Conservation (phyloP, 164 flowering plant species). For the Vitis rotundifolia region DNA sequence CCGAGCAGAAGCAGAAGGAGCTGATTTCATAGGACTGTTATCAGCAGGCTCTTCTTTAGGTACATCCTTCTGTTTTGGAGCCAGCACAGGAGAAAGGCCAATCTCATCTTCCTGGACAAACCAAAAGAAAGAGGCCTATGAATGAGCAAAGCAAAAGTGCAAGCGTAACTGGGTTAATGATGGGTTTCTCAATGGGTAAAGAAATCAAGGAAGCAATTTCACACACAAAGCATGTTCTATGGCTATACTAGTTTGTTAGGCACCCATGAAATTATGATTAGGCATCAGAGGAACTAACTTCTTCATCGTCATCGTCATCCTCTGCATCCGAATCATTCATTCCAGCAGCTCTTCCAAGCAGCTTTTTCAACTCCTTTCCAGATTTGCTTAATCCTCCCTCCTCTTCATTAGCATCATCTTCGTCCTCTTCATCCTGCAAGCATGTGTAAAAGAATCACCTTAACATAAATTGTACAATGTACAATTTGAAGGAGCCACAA, state of each 20-base stretch:
- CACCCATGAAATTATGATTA: not conserved
- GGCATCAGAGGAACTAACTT: constrained; percentile 27
- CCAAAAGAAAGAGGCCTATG: constrained; percentile 10
- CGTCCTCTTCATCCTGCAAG: constrained; percentile 91
- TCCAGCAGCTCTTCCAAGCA: constrained; percentile 74
- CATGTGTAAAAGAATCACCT: constrained; percentile 4
- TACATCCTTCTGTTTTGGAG: constrained; percentile 77
- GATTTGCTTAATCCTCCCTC: constrained; percentile 92
- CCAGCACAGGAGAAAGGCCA: constrained; percentile 55
- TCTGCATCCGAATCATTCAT: constrained; percentile 83
- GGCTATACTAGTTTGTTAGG: not conserved
- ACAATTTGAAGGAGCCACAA: not conserved
- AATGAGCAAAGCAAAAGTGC: not conserved
- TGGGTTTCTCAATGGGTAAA: no score
- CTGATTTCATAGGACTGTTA: constrained; percentile 63
- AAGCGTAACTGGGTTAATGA: no score
- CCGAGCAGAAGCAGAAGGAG: constrained; percentile 51
- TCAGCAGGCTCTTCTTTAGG: constrained; percentile 84
- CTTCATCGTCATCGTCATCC: constrained; percentile 87
- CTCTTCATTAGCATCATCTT: constrained; percentile 69
- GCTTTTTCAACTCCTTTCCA: constrained; percentile 91
- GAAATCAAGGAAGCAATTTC: not conserved
- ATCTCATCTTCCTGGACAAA: constrained; percentile 67
- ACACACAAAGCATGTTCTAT: not conserved
- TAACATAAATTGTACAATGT: not conserved